Percentiles rank a stretch among this genome's conserved stretches.
Conservation (phyloP, 257 asterid genomes). For the Perilla frutescens region DNA sequence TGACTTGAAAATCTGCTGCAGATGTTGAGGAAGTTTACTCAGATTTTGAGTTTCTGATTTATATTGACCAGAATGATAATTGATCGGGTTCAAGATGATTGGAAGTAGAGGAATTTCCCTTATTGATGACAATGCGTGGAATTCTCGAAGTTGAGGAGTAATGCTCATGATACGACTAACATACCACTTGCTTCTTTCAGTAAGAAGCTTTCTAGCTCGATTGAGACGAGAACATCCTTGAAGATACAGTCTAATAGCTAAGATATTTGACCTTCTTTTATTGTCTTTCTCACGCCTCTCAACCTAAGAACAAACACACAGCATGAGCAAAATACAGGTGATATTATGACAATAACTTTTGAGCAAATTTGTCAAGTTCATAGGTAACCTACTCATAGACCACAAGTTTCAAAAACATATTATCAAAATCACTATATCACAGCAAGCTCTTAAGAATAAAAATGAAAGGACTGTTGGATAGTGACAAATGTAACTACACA, state of each 20-base stretch:
- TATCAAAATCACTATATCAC: constrained; percentile 9
- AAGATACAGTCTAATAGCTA: constrained; percentile 77
- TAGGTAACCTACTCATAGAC: constrained; percentile 9
- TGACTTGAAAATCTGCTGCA: constrained; percentile 70
- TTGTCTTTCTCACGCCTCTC: constrained; percentile 89
- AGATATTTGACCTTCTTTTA: constrained; percentile 67
- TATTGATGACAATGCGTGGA: constrained; percentile 93
- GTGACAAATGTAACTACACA: constrained; percentile 18
- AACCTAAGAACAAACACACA: constrained; percentile 57
- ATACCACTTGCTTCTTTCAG: constrained; percentile 94
- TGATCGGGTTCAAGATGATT: constrained; percentile 77
- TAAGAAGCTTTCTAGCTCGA: constrained; percentile 79
- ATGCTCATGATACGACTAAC: constrained; percentile 86
- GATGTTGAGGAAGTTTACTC: constrained; percentile 59
- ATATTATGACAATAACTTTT: constrained; percentile 24
- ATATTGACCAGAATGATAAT: constrained; percentile 49
- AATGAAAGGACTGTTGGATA: background rate
- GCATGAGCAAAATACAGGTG: constrained; percentile 39
- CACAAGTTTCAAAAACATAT: constrained; percentile 17
- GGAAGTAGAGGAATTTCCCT: constrained; percentile 89
- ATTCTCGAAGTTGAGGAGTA: constrained; percentile 97
- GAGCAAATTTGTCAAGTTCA: constrained; percentile 25
- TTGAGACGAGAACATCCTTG: constrained; percentile 83
- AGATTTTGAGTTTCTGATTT: constrained; percentile 55
- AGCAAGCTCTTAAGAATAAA: constrained; percentile 31